A percentile compares a stretch with the other conserved stretches of the same genome.
Conservation (phyloP, 257 asterid genomes). For the Lantana camara region DNA sequence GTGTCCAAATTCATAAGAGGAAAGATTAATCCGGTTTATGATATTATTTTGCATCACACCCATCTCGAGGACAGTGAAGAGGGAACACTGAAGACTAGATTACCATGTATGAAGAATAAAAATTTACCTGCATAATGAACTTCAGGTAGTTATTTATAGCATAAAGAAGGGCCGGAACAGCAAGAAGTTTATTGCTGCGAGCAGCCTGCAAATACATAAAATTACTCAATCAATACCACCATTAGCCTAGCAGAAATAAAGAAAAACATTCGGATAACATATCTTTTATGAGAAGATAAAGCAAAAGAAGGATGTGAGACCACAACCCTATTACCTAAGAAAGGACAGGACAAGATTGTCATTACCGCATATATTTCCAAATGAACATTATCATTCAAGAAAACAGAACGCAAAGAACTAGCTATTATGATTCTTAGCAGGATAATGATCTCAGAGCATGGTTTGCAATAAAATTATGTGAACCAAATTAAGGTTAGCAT, state of each 20-base stretch:
- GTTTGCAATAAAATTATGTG: background rate
- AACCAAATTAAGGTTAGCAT: slow-evolving; percentile 8
- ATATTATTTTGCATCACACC: background rate
- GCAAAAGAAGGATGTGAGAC: background rate
- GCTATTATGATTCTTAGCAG: slow-evolving; percentile 6
- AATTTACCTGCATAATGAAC: slow-evolving; percentile 87
- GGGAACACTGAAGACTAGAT: background rate
- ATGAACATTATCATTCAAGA: slow-evolving; percentile 6
- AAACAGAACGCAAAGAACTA: slow-evolving; percentile 2
- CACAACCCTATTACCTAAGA: background rate
- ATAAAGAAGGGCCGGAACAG: slow-evolving; percentile 95
- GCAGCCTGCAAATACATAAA: slow-evolving; percentile 74
- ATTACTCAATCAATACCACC: slow-evolving; percentile 20
- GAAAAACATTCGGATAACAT: slow-evolving; percentile 14
- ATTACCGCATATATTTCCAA: slow-evolving; percentile 7
- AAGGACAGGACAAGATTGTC: slow-evolving; percentile 1
- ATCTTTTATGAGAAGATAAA: background rate
- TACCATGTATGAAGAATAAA: slow-evolving; percentile 15
- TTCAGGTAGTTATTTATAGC: slow-evolving; percentile 92
- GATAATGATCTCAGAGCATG: background rate
- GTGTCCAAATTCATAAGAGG: background rate
- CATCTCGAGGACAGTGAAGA: background rate
- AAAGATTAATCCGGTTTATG: background rate
- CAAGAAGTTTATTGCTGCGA: slow-evolving; percentile 75
- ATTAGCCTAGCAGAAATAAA: slow-evolving; percentile 14